Evolutionary conservation across 306 rosid species (phyloP).

Genomic region (Vigna mungo): DNA sequence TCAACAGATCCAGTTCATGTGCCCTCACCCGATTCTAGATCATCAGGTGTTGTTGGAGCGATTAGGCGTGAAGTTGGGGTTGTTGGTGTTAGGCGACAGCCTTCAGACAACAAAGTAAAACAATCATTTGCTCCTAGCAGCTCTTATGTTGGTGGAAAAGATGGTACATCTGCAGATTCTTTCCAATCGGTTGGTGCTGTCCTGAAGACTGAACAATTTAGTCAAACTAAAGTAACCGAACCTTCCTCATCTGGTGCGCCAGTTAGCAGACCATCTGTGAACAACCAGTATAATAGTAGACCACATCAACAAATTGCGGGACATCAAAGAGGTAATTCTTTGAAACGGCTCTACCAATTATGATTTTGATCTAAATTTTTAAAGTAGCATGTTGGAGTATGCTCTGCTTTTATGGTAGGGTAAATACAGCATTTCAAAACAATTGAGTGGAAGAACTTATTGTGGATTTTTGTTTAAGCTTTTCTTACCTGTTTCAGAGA

Average conservation of each 20-base stretch:
- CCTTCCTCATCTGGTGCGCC: conserved; percentile 61
- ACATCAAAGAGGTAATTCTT: conserved; percentile 86
- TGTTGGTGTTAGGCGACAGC: conserved; percentile 80
- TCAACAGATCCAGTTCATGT: conserved; percentile 98
- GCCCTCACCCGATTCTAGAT: conserved; percentile 96
- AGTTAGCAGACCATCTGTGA: conserved; percentile 59
- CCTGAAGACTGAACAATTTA: conserved; percentile 65
- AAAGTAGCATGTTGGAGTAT: conserved; percentile 24
- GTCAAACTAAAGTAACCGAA: conserved; percentile 63
- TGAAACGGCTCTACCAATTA: conserved; percentile 3
- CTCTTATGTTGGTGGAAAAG: conserved; percentile 64
- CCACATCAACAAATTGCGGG: conserved; percentile 75
- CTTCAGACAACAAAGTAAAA: conserved; percentile 63
- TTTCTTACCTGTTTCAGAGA: background rate
- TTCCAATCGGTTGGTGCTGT: conserved; percentile 62
- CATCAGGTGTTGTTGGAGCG: conserved; percentile 89
- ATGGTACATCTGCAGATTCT: conserved; percentile 68
- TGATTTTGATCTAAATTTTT: conserved; percentile 18
- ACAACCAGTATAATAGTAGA: conserved; percentile 68
- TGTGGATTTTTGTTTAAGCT: background rate
- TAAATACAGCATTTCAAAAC: background rate
- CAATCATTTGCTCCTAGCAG: conserved; percentile 64
- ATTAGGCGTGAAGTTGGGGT: conserved; percentile 97
- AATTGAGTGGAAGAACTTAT: background rate
- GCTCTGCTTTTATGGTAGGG: conserved; percentile 6